Evolutionary conservation across 208 protist species (phyloP).

Genomic region (Trypanosoma avium): DNA sequence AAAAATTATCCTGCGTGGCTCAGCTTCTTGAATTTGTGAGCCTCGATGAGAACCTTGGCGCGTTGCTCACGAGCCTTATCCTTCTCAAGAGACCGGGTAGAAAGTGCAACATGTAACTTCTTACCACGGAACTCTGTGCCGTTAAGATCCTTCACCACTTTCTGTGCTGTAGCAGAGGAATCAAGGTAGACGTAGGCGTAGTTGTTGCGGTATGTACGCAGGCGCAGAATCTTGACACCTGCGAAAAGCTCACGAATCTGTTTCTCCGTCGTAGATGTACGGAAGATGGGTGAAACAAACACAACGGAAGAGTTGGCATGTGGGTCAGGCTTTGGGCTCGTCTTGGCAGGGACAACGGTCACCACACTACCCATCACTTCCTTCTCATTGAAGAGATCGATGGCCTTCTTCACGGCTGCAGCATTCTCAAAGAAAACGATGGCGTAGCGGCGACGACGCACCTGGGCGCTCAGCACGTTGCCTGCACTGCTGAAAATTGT

Average conservation of each 20-base stretch:
- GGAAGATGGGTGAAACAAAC: conserved; percentile 84
- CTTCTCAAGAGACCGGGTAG: conserved; percentile 73
- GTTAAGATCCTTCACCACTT: conserved; percentile 81
- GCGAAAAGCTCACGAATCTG: conserved; percentile 74
- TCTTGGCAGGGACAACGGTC: conserved; percentile 71
- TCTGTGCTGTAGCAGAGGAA: conserved; percentile 58
- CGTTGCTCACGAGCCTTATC: conserved; percentile 46
- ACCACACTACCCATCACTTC: conserved; percentile 63
- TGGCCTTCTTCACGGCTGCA: conserved; percentile 84
- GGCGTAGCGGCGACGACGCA: conserved; percentile 80
- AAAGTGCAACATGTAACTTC: conserved; percentile 63
- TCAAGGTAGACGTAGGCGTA: conserved; percentile 80
- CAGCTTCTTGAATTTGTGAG: conserved; percentile 51
- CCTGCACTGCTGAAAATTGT: conserved; percentile 58
- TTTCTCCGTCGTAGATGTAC: conserved; percentile 57
- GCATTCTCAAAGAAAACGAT: conserved; percentile 81
- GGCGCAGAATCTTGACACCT: conserved; percentile 67
- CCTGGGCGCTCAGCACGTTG: conserved; percentile 51
- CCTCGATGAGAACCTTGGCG: conserved; percentile 63
- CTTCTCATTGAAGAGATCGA: conserved; percentile 88
- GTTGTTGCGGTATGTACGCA: conserved; percentile 84
- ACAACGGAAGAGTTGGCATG: conserved; percentile 73
- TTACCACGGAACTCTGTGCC: conserved; percentile 74
- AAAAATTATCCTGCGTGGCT: neutral
- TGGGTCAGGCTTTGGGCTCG: conserved; percentile 70